Conservation (phyloP, 73 alveolate genomes). For the Loxodes magnus region DNA sequence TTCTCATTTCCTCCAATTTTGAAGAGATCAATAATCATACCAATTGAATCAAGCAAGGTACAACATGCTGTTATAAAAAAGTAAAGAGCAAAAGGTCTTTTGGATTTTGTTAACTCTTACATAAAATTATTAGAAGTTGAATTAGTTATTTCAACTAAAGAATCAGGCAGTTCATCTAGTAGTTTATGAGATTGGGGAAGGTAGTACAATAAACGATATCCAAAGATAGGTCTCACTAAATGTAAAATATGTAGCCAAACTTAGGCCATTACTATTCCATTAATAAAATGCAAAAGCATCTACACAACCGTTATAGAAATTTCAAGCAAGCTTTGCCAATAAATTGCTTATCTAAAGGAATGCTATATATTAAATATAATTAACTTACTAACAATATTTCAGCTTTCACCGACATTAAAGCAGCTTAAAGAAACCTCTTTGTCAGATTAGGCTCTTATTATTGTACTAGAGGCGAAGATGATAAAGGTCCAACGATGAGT, state of each 20-base stretch:
- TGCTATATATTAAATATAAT: too few relatives aligned
- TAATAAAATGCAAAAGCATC: too few relatives aligned
- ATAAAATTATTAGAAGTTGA: neutral
- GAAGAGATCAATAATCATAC: neutral
- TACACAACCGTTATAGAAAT: too few relatives aligned
- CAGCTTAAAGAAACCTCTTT: too few relatives aligned
- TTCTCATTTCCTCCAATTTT: neutral
- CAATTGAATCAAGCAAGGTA: neutral
- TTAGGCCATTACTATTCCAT: too few relatives aligned
- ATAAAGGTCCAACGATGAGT: too few relatives aligned
- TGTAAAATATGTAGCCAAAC: neutral
- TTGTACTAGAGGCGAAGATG: too few relatives aligned
- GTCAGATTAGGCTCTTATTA: too few relatives aligned
- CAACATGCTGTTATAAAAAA: neutral
- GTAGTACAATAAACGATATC: neutral
- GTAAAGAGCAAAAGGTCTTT: neutral
- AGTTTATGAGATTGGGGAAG: constrained; percentile 6
- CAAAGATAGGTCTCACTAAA: constrained; percentile 3
- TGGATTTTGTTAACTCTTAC: neutral
- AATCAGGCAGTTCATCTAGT: constrained; percentile 9
- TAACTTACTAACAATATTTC: too few relatives aligned
- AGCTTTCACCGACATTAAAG: too few relatives aligned
- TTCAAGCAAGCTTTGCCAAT: too few relatives aligned
- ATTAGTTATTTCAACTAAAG: neutral
- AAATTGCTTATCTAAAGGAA: too few relatives aligned